Evolutionary conservation across 2,329 filamentous ascomycete species (phyloP).

Genomic region (Colletotrichum sojae): DNA sequence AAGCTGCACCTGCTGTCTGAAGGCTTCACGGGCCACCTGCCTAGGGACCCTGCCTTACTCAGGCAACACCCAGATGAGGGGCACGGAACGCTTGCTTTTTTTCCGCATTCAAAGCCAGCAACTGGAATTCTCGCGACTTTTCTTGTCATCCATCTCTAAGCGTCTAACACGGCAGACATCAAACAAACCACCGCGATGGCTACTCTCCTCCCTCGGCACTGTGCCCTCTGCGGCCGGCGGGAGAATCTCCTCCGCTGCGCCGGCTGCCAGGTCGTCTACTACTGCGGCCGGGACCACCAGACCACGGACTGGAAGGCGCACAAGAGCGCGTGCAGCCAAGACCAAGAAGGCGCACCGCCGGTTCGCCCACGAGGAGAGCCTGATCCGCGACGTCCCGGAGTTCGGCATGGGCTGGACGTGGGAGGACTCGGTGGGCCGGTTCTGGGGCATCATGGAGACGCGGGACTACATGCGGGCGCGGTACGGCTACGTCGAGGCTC

Average conservation of each 20-base stretch:
- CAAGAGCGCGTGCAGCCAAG: conserved; percentile 54
- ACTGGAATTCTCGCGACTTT: no score
- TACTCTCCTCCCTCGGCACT: neutral
- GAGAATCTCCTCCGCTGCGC: conserved; percentile 54
- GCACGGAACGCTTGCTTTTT: no score
- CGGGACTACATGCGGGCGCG: conserved; percentile 60
- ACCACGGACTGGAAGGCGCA: conserved; percentile 52
- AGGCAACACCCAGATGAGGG: no score
- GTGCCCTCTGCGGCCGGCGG: conserved; percentile 2
- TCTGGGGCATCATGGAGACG: conserved; percentile 58
- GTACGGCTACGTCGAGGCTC: conserved; percentile 48
- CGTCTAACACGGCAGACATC: neutral
- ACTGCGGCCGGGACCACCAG: conserved; percentile 63
- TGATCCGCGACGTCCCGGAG: conserved; percentile 50
- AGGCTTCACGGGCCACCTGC: neutral
- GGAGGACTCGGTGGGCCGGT: conserved; percentile 54
- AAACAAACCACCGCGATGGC: neutral
- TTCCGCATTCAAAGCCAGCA: no score
- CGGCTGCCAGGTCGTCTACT: conserved; percentile 58
- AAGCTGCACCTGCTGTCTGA: neutral
- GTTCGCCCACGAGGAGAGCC: conserved; percentile 53
- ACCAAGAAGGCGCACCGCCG: conserved; percentile 50
- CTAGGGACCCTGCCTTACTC: no score
- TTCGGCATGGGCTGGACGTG: conserved; percentile 53
- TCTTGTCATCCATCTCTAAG: neutral